Evolutionary conservation across 306 rosid genomes (phyloP).

Genomic region (Lagenaria siceraria): DNA sequence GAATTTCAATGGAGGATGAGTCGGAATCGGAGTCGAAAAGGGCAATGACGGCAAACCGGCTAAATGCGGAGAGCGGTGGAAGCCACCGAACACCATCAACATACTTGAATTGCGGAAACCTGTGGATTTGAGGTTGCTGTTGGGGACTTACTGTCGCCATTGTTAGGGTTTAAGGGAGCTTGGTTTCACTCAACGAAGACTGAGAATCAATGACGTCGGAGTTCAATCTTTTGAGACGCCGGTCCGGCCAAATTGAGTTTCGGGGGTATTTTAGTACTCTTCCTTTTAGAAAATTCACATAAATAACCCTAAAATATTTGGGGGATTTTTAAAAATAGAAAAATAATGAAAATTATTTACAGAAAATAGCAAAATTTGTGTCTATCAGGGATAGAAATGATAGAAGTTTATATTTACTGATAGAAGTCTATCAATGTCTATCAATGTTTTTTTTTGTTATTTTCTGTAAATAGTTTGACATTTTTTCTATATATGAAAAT

Average conservation of each 20-base stretch:
- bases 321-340: too few relatives aligned
- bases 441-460: too few relatives aligned
- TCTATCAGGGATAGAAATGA: too few relatives aligned
- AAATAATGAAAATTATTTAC: too few relatives aligned
- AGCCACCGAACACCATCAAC: slow-evolving; percentile 81
- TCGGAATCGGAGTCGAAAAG: slow-evolving; percentile 46
- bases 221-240: background rate
- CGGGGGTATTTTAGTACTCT: background rate
- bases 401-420: too few relatives aligned
- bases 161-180: slow-evolving; percentile 20
- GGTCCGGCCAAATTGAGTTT: background rate
- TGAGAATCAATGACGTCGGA: background rate
- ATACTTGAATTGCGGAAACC: slow-evolving; percentile 56
- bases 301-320: too few relatives aligned
- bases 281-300: too few relatives aligned
- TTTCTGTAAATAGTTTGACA: too few relatives aligned
- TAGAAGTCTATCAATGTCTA: too few relatives aligned
- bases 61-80: slow-evolving; percentile 48
- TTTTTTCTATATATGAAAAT: too few relatives aligned
- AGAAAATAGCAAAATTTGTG: too few relatives aligned
- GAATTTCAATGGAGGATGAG: slow-evolving; percentile 41
- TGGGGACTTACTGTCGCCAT: slow-evolving; percentile 34
- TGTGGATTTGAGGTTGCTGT: slow-evolving; percentile 33
- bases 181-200: background rate
- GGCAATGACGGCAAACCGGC: slow-evolving; percentile 55